Evolutionary conservation across 139 green algal species (phyloP).

Genomic region (Trebouxia sp.): DNA sequence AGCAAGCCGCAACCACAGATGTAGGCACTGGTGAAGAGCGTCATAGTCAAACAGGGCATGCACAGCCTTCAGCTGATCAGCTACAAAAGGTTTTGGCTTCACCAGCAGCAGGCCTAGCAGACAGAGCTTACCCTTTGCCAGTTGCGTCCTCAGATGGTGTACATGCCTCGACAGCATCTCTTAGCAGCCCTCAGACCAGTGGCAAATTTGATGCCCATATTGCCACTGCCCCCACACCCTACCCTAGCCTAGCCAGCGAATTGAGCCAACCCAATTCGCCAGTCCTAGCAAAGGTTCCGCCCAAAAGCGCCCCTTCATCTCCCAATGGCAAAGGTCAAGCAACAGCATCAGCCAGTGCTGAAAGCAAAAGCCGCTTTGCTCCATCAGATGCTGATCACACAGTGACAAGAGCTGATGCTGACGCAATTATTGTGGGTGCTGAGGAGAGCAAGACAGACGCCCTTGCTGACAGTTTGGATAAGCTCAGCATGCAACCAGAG

Average conservation of each 20-base stretch:
- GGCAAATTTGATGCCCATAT: background rate
- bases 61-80: background rate
- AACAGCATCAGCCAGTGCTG: background rate
- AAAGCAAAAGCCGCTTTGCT: background rate
- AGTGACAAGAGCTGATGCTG: background rate
- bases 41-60: background rate
- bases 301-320: background rate
- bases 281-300: background rate
- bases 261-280: background rate
- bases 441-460: too few relatives aligned
- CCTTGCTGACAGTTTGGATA: too few relatives aligned
- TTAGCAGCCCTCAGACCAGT: background rate
- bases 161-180: too few relatives aligned
- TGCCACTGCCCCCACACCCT: background rate
- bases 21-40: background rate
- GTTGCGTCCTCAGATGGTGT: background rate
- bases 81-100: background rate
- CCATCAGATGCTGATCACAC: background rate
- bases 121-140: background rate
- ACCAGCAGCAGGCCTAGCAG: slow-evolving; percentile 3
- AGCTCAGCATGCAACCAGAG: background rate
- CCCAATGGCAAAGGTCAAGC: background rate
- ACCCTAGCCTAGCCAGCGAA: slow-evolving; percentile 10
- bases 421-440: background rate
- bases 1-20: background rate